Evolutionary conservation across 495 filamentous ascomycete genomes (phyloP).

Genomic region (Penicillium angulare): DNA sequence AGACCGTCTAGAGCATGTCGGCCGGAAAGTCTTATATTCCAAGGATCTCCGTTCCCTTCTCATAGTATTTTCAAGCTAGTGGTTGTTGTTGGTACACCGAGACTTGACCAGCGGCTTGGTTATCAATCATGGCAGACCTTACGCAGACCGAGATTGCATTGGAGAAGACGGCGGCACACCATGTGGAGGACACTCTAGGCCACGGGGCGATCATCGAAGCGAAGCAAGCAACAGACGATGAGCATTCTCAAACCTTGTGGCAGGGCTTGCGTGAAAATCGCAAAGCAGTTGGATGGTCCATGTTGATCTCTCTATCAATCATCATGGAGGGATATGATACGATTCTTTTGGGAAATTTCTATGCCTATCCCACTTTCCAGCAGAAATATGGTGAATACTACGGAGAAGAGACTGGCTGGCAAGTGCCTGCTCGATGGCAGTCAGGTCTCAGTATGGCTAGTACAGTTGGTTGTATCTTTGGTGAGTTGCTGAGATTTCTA

Average conservation of each 20-base stretch:
- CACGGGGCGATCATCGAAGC: slow-evolving; percentile 27
- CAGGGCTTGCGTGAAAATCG: slow-evolving; percentile 39
- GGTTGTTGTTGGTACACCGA: neutral
- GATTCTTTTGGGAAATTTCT: slow-evolving; percentile 43
- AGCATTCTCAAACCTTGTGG: slow-evolving; percentile 30
- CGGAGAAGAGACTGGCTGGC: slow-evolving; percentile 8
- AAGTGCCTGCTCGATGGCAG: slow-evolving; percentile 38
- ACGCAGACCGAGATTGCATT: slow-evolving; percentile 17
- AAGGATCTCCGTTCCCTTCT: neutral
- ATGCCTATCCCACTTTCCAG: slow-evolving; percentile 36
- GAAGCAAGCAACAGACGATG: slow-evolving; percentile 32
- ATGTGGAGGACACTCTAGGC: slow-evolving; percentile 27
- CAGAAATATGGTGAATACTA: slow-evolving; percentile 34
- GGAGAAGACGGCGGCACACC: slow-evolving; percentile 25
- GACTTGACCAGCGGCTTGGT: too few relatives aligned
- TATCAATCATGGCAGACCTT: slow-evolving; percentile 9
- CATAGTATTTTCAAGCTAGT: neutral
- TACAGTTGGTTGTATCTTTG: slow-evolving; percentile 34
- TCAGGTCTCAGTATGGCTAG: slow-evolving; percentile 34
- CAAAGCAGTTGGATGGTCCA: slow-evolving; percentile 45
- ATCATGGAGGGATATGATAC: slow-evolving; percentile 55
- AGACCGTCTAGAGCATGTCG: neutral
- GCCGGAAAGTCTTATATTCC: slow-evolving; percentile 8
- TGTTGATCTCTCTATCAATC: slow-evolving; percentile 43
- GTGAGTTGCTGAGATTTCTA: slow-evolving; percentile 8